Conservation (phyloP, 495 filamentous ascomycete genomes). For the Aspergillus bertholletiae region DNA sequence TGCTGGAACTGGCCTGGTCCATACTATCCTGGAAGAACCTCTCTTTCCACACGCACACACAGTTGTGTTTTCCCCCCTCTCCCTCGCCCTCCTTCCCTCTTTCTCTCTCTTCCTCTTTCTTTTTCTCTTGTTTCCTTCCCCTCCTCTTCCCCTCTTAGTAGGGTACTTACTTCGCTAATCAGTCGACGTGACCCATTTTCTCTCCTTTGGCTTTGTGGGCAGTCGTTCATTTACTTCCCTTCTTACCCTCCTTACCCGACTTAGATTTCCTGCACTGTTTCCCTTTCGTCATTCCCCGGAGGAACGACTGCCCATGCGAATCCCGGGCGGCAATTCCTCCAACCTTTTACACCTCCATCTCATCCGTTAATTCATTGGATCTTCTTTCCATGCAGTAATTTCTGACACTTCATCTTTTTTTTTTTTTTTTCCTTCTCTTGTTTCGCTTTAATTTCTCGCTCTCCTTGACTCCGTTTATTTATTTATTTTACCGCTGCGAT, state of each 20-base stretch:
- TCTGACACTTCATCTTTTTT: conserved; percentile 3
- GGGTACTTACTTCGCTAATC: conserved; percentile 16
- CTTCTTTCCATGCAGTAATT: background rate
- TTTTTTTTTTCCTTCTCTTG: background rate
- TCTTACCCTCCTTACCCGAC: conserved; percentile 20
- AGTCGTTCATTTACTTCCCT: conserved; percentile 18
- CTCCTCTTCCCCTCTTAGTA: conserved; percentile 18
- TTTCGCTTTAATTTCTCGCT: background rate
- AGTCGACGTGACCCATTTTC: conserved; percentile 20
- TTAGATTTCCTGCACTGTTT: conserved; percentile 13
- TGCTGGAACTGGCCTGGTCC: too few species aligned
- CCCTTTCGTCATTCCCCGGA: conserved; percentile 37
- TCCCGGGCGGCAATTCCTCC: conserved; percentile 16
- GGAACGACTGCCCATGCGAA: conserved; percentile 35
- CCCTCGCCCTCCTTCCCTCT: conserved; percentile 9
- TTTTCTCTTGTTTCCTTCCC: conserved; percentile 11
- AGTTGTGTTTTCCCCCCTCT: conserved; percentile 11
- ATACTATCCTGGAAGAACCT: background rate
- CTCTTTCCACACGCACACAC: conserved; percentile 14
- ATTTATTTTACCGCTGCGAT: too few species aligned
- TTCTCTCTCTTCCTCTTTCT: conserved; percentile 11
- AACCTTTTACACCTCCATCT: background rate
- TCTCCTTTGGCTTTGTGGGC: conserved; percentile 21
- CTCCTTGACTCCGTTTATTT: background rate
- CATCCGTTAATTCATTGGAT: background rate